These are phyloP conservation scores for Gnaphalium uliginosum DNA, from an alignment of 129 eudicot genomes.

Conservation along the genomic window DNA sequence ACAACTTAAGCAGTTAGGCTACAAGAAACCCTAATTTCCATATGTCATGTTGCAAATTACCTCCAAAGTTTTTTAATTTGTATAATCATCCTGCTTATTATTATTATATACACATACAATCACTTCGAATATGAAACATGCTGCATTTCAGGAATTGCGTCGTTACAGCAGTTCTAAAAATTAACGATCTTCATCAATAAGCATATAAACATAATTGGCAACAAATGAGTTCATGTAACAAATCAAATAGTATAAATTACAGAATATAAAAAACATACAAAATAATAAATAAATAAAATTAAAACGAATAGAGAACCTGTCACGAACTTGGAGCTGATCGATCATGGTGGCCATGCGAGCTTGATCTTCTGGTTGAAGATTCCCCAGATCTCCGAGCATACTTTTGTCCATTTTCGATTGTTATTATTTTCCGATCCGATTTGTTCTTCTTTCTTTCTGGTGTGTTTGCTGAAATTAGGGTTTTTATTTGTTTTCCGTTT, in stretches of 20 bases:
- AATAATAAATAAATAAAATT: too few species aligned
- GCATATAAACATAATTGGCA: neutral
- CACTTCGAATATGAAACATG: too few species aligned
- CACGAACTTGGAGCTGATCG: constrained; percentile 88
- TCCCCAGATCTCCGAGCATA: constrained; percentile 64
- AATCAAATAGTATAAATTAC: too few species aligned
- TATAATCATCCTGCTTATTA: too few species aligned
- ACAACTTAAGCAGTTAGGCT: too few species aligned
- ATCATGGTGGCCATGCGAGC: constrained; percentile 68
- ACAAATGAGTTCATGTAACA: neutral
- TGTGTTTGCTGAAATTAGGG: neutral
- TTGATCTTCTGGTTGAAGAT: constrained; percentile 67
- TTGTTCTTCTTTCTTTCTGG: neutral
- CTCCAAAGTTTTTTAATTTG: too few species aligned
- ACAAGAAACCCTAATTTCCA: too few species aligned
- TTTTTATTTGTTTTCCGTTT: neutral
- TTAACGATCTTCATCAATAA: too few species aligned
- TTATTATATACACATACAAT: too few species aligned
- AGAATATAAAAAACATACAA: neutral
- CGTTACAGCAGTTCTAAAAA: too few species aligned
- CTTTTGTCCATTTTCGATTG: constrained; percentile 64
- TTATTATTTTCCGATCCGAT: neutral
- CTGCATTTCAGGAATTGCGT: too few species aligned
- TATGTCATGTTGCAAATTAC: too few species aligned
- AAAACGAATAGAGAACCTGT: constrained; percentile 46